Evolutionary conservation across 176 grass and related monocot genomes (phyloP), one percentile per base, ranked within the genome.

Genomic region (Tillandsia fasciculata): DNA sequence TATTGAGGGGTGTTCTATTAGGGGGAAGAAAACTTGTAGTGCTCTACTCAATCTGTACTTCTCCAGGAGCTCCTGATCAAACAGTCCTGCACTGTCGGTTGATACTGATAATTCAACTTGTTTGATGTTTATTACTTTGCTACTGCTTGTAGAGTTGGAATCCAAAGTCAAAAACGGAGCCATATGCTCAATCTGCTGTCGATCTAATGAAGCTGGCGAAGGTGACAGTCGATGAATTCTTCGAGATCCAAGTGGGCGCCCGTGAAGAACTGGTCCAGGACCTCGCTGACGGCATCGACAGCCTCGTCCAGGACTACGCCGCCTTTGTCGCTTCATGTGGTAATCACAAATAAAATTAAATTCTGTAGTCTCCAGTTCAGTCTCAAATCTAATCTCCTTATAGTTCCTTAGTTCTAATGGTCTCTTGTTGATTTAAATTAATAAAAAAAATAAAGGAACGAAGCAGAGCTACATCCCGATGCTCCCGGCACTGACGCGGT

Each of bases 121-220:
- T 23, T 11, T 65, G 63, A 65, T 33, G 63, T 11, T 64, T 11
- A 64, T 64, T 22, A 29, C 1, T 33, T n/a, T 49, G 12, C 9
- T 67, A 2, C 15, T 67, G 65, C 9, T 67, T 56, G 26, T 51
- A 85, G 87, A 86, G 74, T 24, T 90, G 87, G 87, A 84, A 86
- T 57, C 87, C 87, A 1, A 90, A 71, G 74, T 88, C 90, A 14
- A 92, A 88, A 64, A 15, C 61, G 0, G 90, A 92, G 75, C 85
- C 85, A 7, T 87, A 88, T 26, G 90, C 85, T 2, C 70, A 92
- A 29, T 92, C 83, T 9, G 85, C 80, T 8, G 80, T 85, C 28
- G 85, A 92, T 77, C 80, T 92, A 48, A 83, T 88, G 85, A 88
- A 83, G 74, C 54, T 92, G 18, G 74, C 83, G 22, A 92, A 86